phyloP scores from a whole-genome alignment of 164 flowering plant genomes.

The grape (Vitis vinifera) region DNA sequence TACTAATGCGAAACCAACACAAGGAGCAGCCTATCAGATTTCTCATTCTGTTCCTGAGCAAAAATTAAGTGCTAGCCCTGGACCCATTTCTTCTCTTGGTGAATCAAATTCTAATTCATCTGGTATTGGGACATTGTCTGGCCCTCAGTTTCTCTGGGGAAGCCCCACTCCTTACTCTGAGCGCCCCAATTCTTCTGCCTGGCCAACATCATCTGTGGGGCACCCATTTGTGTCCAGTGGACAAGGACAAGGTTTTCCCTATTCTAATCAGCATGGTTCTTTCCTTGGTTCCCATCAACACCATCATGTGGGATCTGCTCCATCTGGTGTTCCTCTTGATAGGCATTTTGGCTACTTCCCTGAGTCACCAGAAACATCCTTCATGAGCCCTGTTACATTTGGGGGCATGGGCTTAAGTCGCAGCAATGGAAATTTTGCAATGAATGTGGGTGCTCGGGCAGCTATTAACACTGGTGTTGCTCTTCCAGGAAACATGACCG shows the following conservation, averaged over 20 bases:
- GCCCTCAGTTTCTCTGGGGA: conserved; percentile 95
- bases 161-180: conserved; percentile 71
- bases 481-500: conserved; percentile 54
- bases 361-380: conserved; percentile 75
- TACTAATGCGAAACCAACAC: conserved; percentile 29
- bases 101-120: conserved; percentile 57
- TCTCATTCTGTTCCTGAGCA: conserved; percentile 63
- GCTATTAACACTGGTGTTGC: conserved; percentile 42
- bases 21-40: conserved; percentile 42
- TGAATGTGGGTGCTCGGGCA: conserved; percentile 54
- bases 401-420: conserved; percentile 51
- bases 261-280: conserved; percentile 41
- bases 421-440: conserved; percentile 45
- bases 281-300: conserved; percentile 50
- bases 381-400: conserved; percentile 42
- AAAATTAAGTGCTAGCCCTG: conserved; percentile 47
- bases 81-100: conserved; percentile 51
- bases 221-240: conserved; percentile 46
- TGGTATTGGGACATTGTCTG: conserved; percentile 65
- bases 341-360: conserved; percentile 67
- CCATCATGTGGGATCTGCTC: conserved; percentile 96
- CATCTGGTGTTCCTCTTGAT: conserved; percentile 73
- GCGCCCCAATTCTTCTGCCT: conserved; percentile 48
- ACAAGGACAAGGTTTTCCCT: conserved; percentile 52
- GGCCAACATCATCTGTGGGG: conserved; percentile 59